Evolutionary conservation across 371 early-diverging fungal genomes (phyloP).

Genomic region (Mortierella sp.): DNA sequence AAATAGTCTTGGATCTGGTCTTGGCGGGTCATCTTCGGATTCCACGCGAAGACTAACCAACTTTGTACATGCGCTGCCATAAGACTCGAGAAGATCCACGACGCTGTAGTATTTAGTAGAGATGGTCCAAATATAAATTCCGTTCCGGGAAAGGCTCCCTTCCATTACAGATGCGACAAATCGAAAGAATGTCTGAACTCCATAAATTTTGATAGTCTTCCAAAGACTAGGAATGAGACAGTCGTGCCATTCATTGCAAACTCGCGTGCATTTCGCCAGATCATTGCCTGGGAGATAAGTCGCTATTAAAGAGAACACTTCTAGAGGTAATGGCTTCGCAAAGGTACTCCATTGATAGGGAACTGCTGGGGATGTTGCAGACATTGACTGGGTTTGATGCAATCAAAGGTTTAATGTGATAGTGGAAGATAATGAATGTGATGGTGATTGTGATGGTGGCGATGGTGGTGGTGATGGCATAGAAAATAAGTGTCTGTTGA

Average conservation of each 20-base stretch:
- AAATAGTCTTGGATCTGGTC: neutral
- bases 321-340: neutral
- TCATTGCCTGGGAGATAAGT: neutral
- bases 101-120: neutral
- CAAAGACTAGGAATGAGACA: neutral
- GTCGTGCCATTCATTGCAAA: neutral
- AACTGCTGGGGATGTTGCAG: too few species aligned
- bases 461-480: too few species aligned
- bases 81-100: neutral
- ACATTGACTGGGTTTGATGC: too few species aligned
- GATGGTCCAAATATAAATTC: neutral
- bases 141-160: neutral
- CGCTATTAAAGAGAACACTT: neutral
- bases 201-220: neutral
- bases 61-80: neutral
- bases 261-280: slow-evolving; percentile 9
- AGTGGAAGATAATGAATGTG: too few species aligned
- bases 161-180: neutral
- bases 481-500: too few species aligned
- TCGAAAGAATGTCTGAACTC: neutral
- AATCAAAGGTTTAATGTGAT: too few species aligned
- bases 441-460: too few species aligned
- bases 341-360: neutral
- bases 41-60: neutral
- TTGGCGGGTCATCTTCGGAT: neutral